Base-by-base conservation (phyloP, 1,284 basidiomycete genomes). In the Puccinia hordei region DNA sequence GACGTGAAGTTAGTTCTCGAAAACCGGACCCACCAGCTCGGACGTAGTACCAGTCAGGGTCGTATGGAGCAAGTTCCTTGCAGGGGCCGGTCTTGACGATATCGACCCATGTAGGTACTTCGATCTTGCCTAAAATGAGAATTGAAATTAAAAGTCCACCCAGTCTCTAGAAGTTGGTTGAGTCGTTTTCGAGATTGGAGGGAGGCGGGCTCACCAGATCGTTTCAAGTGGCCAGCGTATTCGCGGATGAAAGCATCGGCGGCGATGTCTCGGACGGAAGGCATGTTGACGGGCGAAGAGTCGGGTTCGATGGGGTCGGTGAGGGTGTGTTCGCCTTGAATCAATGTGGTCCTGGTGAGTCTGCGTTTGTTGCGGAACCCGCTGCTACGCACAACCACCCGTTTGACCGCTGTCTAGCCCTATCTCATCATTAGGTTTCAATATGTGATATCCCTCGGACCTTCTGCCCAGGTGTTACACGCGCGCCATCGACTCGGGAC, bases 1-100 rank as follows among this genome's bases (percentile, higher is more conserved):
- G 81, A 19, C 17, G 17, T 49, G 13, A 17, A 15, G 10, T 49
- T 13, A 17, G 46, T 2, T 49, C 46, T 49, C 17, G 15, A 38
- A 46, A 71, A 41, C 38, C 12, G 12, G 35, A 87, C 90, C 85
- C 85, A 95, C 95, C 95, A 87, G 95, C 93, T 85, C 96, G 94
- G 86, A 97, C 90, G 89, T 99, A 99, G 90, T 91, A 99, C 96
- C 96, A 99, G 88, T 99, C 97, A 75, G 94, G 93, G 88, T 99
- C 95, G 88, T 98, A 98, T 81, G 96, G 96, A 77, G 95, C 95
- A 83, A 96, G 93, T 89, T 99, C 96, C 89, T 98, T 99, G 90
- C 90, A 96, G 83, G 92, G 88, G 86, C 94, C 97, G 82, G 96
- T 99, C 90, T 99, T 99, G 87, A 99, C 96, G 85, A 98, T 90